phyloP scores from a whole-genome alignment of 352 stramenopile species.

The Globisporangium uncinulatum region DNA sequence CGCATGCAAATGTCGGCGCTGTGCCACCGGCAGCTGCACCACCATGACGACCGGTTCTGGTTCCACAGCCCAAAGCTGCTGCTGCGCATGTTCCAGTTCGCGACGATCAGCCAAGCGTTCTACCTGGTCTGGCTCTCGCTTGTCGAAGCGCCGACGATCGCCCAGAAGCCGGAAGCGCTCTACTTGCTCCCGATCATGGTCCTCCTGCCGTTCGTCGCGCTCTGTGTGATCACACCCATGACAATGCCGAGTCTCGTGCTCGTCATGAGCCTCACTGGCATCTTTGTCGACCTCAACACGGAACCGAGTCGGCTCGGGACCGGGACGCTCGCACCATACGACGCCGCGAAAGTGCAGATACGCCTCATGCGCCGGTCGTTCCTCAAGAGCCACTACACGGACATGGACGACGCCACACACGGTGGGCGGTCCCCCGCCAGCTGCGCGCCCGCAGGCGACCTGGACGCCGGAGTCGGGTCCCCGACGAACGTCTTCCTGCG shows the following conservation, averaged over 20 bases:
- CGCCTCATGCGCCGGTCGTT: conserved; percentile 69
- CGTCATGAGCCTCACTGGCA: conserved; percentile 82
- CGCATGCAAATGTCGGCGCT: conserved; percentile 88
- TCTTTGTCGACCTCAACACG: conserved; percentile 79
- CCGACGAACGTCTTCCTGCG: conserved; percentile 57
- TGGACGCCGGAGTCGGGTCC: conserved; percentile 14
- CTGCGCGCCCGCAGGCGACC: background rate
- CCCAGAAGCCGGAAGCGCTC: conserved; percentile 11
- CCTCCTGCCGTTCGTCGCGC: conserved; percentile 49
- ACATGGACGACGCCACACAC: conserved; percentile 16
- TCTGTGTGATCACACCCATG: conserved; percentile 78
- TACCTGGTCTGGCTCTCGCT: conserved; percentile 85
- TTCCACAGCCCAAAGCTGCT: conserved; percentile 70
- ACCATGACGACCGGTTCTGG: conserved; percentile 81
- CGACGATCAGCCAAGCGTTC: conserved; percentile 82
- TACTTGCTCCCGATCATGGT: conserved; percentile 60
- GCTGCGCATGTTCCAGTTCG: conserved; percentile 78
- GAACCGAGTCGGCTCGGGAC: conserved; percentile 12
- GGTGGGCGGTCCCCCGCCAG: background rate
- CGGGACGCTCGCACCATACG: conserved; percentile 21
- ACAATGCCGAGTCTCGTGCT: conserved; percentile 86
- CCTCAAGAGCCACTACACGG: conserved; percentile 57
- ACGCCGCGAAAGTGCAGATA: conserved; percentile 61
- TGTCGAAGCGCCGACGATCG: conserved; percentile 47
- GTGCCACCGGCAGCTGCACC: conserved; percentile 75